A percentile compares a stretch with the other conserved stretches of the same genome.
These are phyloP conservation scores for Hortaea sp. DNA, from an alignment of 2,329 filamentous ascomycete species.

Conservation along the genomic window DNA sequence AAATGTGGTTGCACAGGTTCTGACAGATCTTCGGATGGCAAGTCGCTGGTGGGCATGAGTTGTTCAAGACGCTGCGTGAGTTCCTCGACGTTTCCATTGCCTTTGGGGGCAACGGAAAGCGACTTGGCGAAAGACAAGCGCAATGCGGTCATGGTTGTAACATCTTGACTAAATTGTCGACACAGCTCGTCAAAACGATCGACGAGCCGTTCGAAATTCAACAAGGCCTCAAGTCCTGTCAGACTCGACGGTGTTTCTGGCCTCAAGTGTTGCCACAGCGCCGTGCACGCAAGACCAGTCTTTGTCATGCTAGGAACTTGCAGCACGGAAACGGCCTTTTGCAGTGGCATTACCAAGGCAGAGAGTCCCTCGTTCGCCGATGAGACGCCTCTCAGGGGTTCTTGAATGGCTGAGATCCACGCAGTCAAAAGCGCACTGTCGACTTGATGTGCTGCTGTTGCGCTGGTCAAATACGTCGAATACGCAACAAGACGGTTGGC, in stretches of 20 bases:
- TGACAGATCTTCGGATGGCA: background rate
- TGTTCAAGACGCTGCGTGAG: constrained; percentile 10
- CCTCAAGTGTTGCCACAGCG: constrained; percentile 53
- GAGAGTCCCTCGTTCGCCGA: too few relatives aligned
- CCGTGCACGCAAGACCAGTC: constrained; percentile 12
- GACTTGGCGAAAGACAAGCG: constrained; percentile 17
- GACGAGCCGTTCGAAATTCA: constrained; percentile 36
- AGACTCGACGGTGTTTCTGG: constrained; percentile 43
- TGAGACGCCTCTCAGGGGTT: background rate
- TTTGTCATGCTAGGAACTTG: background rate
- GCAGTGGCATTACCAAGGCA: background rate
- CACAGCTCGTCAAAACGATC: constrained; percentile 33
- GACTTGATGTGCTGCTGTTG: background rate
- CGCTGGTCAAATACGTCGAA: background rate
- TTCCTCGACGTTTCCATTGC: constrained; percentile 7
- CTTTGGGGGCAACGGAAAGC: constrained; percentile 7
- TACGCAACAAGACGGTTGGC: background rate
- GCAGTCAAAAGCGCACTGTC: background rate
- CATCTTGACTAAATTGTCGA: background rate
- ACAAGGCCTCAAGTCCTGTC: constrained; percentile 28
- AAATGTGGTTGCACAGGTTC: constrained; percentile 1
- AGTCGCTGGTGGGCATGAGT: constrained; percentile 6
- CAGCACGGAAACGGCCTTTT: background rate
- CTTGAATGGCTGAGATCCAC: background rate
- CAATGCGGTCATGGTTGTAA: constrained; percentile 1